Base-by-base conservation (phyloP, 1,284 basidiomycete species). In the Cutaneotrichosporon arboriforme region DNA sequence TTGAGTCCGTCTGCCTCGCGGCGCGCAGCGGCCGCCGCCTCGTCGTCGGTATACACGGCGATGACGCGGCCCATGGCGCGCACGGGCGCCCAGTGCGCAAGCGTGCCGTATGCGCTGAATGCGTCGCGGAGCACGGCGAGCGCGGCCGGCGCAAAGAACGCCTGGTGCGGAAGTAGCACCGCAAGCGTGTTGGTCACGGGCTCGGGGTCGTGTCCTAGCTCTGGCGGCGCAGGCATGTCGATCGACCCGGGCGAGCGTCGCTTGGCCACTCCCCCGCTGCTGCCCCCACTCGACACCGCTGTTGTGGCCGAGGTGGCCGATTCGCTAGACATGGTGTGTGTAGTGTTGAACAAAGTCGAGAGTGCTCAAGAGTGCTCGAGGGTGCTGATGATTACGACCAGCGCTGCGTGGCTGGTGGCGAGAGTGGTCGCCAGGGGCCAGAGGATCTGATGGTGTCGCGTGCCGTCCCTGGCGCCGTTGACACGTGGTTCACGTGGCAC, bases 41-140 rank as follows among this genome's bases (percentile, higher is more conserved):
- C 62, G 20, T 85, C 83, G 7, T 74, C 68, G 22, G 80, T 79
- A 68, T 85, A 96, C 0, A 93, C 88, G 26, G 91, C 74, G 42
- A 96, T 82, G 33, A 90, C 85, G 18, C 91, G 79, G 0, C 83
- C 82, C 65, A 94, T 87, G 2, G 82, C 83, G n/a, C 81, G 81
- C 10, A 96, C 74, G 8, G 90, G 88, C 1, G 87, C 88, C 90
- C 90, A 96, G 63, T 86, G 81, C 64, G 87, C 84, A 17, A 96
- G 81, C 26, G 79, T 75, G 15, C 91, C 92, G 66, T 84, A 90
- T 0, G 78, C 69, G 4, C 77, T 77, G 67, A 92, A 92, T 64
- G 90, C 84, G 17, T 78, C 73, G 41, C 77, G 80, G 23, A 92
- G 77, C 5, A 86, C 80, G n/a, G 80, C 71, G 15, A 90, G 78